These are phyloP conservation scores for Orbilia javanica DNA, from an alignment of 2,329 filamentous ascomycete genomes.

Conservation along the genomic window DNA sequence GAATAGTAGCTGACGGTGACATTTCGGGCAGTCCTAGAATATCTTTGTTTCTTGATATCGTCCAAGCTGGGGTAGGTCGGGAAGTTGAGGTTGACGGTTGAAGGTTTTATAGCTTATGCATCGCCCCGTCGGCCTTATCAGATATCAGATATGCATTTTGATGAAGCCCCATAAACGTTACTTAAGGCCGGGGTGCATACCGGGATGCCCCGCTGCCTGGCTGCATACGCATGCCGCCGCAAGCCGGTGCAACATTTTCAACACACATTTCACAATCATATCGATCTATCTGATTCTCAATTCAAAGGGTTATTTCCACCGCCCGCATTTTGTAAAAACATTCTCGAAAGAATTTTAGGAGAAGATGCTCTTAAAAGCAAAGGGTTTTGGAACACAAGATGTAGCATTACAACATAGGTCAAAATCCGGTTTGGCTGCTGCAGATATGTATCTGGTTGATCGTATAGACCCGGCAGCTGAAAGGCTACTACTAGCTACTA, in stretches of 20 bases:
- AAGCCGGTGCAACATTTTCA: conserved; percentile 32
- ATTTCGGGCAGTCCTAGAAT: conserved; percentile 3
- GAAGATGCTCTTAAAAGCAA: too few species aligned
- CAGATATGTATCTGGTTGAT: too few species aligned
- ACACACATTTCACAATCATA: neutral
- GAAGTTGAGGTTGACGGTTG: neutral
- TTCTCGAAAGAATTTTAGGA: too few species aligned
- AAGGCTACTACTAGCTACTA: too few species aligned
- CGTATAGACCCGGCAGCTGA: too few species aligned
- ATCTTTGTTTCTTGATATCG: neutral
- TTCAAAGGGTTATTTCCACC: neutral
- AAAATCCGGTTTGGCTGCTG: neutral
- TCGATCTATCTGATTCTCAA: neutral
- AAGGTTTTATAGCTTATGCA: conserved; percentile 3
- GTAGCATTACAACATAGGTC: neutral
- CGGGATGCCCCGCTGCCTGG: conserved; percentile 12
- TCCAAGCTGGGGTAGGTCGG: neutral
- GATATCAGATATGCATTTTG: conserved; percentile 4
- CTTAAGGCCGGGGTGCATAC: conserved; percentile 8
- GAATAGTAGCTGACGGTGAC: conserved; percentile 33
- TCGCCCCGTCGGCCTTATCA: conserved; percentile 6
- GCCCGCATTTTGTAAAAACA: neutral
- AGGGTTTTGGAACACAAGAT: neutral
- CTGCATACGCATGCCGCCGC: conserved; percentile 19
- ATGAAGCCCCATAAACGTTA: conserved; percentile 2